phyloP scores from a whole-genome alignment of 2,329 filamentous ascomycete species.

The Neofusicoccum parvum region DNA sequence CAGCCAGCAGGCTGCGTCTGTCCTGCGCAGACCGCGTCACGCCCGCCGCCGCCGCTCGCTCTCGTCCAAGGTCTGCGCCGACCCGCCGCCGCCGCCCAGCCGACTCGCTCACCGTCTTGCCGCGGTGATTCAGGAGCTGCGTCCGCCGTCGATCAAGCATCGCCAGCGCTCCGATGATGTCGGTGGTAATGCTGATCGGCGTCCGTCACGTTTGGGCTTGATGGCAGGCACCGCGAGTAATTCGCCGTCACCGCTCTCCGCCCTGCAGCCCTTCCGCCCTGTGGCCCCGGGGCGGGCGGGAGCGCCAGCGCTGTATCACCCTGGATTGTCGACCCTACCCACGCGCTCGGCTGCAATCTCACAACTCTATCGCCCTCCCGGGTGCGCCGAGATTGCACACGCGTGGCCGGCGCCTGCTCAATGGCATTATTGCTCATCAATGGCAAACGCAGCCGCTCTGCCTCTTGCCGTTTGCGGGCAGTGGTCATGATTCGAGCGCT shows the following conservation, averaged over 20 bases:
- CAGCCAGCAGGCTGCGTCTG: neutral
- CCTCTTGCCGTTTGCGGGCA: neutral
- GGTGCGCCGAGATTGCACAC: neutral
- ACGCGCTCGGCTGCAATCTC: constrained; percentile 2
- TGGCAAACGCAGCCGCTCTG: neutral
- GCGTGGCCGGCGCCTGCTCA: neutral
- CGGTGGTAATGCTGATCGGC: constrained; percentile 19
- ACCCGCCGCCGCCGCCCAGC: too few relatives aligned
- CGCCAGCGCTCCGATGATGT: neutral
- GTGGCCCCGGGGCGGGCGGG: neutral
- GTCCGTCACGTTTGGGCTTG: constrained; percentile 13
- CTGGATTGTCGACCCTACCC: neutral
- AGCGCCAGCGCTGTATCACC: neutral
- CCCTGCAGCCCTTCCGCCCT: constrained; percentile 1
- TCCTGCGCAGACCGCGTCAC: neutral
- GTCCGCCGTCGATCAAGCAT: constrained; percentile 13
- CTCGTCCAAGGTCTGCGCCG: too few relatives aligned
- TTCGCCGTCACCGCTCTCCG: constrained; percentile 6
- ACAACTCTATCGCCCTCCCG: neutral
- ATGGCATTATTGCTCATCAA: neutral
- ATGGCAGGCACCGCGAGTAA: constrained; percentile 1
- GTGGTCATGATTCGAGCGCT: neutral
- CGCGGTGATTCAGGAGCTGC: constrained; percentile 8
- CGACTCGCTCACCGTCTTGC: neutral
- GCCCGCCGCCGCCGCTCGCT: neutral